These are phyloP conservation scores for Curvularia verruculosa DNA, from an alignment of 2,329 filamentous ascomycete species.

Conservation along the genomic window DNA sequence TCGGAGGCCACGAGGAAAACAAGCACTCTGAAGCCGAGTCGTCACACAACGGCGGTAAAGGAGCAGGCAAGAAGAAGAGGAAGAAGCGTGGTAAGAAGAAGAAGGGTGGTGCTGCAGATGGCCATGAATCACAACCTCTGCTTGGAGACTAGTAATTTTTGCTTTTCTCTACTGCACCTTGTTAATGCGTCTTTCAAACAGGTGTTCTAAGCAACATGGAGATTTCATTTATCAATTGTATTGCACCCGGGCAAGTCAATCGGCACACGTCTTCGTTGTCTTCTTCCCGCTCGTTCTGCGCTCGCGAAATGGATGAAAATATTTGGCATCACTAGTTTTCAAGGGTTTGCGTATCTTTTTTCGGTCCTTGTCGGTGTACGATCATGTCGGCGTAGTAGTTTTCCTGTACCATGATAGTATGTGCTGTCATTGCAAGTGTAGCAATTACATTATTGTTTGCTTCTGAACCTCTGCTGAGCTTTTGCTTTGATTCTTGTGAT, in stretches of 20 bases:
- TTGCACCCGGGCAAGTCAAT: constrained; percentile 5
- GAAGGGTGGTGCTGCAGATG: constrained; percentile 32
- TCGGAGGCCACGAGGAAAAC: constrained; percentile 32
- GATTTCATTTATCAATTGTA: not conserved
- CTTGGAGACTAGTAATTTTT: constrained; percentile 26
- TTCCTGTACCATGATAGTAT: not conserved
- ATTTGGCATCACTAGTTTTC: constrained; percentile 6
- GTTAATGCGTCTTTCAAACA: constrained; percentile 7
- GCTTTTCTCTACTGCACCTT: not conserved
- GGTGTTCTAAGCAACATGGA: constrained; percentile 9
- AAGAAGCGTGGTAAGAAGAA: constrained; percentile 50
- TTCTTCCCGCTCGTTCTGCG: not conserved
- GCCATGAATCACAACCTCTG: constrained; percentile 42
- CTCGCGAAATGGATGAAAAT: constrained; percentile 2
- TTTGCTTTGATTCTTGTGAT: not conserved
- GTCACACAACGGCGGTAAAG: constrained; percentile 29
- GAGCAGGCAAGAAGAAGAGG: constrained; percentile 43
- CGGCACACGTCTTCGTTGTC: constrained; percentile 2
- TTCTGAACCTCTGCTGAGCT: not conserved
- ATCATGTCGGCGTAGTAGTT: not conserved
- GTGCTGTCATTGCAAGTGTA: not conserved
- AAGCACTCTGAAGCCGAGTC: constrained; percentile 31
- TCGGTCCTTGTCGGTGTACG: not conserved
- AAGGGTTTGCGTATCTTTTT: not conserved
- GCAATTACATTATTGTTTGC: not conserved